These are phyloP conservation scores for Scedosporium apiospermum DNA, from an alignment of 2,329 filamentous ascomycete species.

Conservation along the genomic window DNA sequence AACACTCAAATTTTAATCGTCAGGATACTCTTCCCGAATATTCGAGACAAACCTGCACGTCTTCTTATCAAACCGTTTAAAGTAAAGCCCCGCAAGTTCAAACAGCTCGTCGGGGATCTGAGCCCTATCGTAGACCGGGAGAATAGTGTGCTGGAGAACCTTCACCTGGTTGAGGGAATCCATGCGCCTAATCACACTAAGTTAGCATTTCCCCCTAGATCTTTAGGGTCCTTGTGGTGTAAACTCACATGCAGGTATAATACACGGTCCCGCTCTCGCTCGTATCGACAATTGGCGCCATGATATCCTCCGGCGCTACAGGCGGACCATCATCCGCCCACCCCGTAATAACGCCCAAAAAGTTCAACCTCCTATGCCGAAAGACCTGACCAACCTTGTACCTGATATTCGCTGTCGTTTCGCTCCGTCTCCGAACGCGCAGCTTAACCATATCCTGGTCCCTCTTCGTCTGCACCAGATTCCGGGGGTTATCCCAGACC, in stretches of 20 bases:
- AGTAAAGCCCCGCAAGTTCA: conserved; percentile 69
- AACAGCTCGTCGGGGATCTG: conserved; percentile 50
- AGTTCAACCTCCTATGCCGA: conserved; percentile 69
- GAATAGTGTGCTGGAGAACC: conserved; percentile 61
- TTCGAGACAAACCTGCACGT: conserved; percentile 74
- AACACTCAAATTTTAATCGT: conserved; percentile 48
- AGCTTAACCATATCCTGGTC: conserved; percentile 31
- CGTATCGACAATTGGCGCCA: conserved; percentile 14
- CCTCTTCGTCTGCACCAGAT: conserved; percentile 22
- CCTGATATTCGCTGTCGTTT: background rate
- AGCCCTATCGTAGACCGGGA: conserved; percentile 36
- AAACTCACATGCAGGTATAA: conserved; percentile 76
- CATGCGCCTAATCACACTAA: conserved; percentile 1
- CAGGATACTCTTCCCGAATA: conserved; percentile 68
- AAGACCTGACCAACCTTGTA: conserved; percentile 79
- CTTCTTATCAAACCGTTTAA: conserved; percentile 70
- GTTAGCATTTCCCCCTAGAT: conserved; percentile 26
- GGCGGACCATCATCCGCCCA: conserved; percentile 45
- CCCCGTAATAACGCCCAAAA: conserved; percentile 75
- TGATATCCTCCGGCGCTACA: background rate
- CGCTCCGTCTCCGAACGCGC: background rate
- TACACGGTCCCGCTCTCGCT: conserved; percentile 58
- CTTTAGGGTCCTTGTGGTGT: background rate
- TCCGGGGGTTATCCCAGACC: conserved; percentile 11
- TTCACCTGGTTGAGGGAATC: conserved; percentile 15